Evolutionary conservation across 2,329 filamentous ascomycete genomes (phyloP).

Genomic region (Aspergillus ruber): DNA sequence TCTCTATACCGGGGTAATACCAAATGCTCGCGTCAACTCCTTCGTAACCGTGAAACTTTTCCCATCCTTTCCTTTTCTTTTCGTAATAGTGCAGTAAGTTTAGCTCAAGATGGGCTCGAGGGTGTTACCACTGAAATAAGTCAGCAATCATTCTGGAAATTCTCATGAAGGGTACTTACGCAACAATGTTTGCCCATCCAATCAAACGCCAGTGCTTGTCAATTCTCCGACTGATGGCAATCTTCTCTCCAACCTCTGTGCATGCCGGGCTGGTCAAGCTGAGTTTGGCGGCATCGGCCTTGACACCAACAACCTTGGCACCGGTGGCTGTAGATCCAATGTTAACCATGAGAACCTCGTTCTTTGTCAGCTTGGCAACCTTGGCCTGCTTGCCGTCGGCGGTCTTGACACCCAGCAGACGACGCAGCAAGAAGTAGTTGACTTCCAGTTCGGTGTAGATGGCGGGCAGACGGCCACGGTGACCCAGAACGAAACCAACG

Average conservation of each 20-base stretch:
- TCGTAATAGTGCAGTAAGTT: slow-evolving; percentile 13
- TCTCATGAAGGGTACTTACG: slow-evolving; percentile 31
- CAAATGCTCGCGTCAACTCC: slow-evolving; percentile 20
- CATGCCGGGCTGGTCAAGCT: slow-evolving; percentile 89
- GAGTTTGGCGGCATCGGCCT: slow-evolving; percentile 94
- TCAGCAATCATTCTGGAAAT: slow-evolving; percentile 9
- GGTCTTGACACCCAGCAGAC: slow-evolving; percentile 92
- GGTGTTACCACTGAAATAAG: slow-evolving; percentile 37
- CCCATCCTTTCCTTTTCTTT: slow-evolving; percentile 5
- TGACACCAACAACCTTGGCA: slow-evolving; percentile 94
- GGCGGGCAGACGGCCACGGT: slow-evolving; percentile 85
- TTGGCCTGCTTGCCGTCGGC: slow-evolving; percentile 99
- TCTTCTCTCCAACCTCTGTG: slow-evolving; percentile 97
- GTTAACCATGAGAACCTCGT: slow-evolving; percentile 99
- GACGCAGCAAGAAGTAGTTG: slow-evolving; percentile 96
- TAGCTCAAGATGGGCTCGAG: slow-evolving; percentile 40
- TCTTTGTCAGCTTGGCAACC: slow-evolving; percentile 96
- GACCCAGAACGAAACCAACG: slow-evolving; percentile 93
- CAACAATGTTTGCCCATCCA: slow-evolving; percentile 76
- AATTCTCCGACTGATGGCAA: slow-evolving; percentile 89
- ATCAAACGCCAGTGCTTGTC: slow-evolving; percentile 99
- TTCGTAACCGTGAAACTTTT: slow-evolving; percentile 22
- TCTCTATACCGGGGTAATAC: slow-evolving; percentile 28
- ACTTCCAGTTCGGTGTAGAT: slow-evolving; percentile 99
- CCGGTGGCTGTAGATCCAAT: slow-evolving; percentile 96